A percentile compares a stretch with the other conserved stretches of the same genome.
These are phyloP conservation scores for Chrysopogon serrulatus DNA, from an alignment of 176 grass and related monocot genomes.

Conservation along the genomic window DNA sequence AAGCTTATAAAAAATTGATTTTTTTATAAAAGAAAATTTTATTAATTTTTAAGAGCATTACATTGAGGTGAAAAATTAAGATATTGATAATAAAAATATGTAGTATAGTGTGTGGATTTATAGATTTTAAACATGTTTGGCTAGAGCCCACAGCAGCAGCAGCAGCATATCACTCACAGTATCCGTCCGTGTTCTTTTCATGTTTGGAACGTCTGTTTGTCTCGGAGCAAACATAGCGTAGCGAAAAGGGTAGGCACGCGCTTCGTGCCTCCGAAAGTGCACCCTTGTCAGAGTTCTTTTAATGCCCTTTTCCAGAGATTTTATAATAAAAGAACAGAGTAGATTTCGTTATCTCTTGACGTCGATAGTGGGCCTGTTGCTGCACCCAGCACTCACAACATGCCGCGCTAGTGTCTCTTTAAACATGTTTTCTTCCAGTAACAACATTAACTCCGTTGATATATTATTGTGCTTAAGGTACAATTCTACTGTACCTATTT, in stretches of 20 bases:
- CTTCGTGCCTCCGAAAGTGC: slow-evolving; percentile 17
- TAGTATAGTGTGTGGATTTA: not conserved
- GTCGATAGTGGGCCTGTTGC: no score
- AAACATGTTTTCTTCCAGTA: no score
- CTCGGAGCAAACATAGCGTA: not conserved
- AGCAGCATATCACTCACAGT: not conserved
- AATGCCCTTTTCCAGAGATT: not conserved
- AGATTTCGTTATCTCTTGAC: not conserved
- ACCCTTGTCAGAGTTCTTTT: not conserved
- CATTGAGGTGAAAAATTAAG: no score
- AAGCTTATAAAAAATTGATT: no score
- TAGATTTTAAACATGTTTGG: not conserved
- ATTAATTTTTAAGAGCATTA: no score
- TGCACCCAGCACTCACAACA: no score
- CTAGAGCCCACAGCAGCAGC: not conserved
- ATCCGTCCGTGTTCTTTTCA: not conserved
- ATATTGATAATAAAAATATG: not conserved
- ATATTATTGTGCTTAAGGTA: not conserved
- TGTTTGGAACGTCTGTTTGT: not conserved
- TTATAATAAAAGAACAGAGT: no score
- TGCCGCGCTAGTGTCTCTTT: no score
- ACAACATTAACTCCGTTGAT: no score
- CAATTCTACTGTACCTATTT: not conserved
- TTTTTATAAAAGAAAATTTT: no score
- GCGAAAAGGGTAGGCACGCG: not conserved